Evolutionary conservation across 371 early-diverging fungal genomes (phyloP).

Genomic region (Mortierella sp.): DNA sequence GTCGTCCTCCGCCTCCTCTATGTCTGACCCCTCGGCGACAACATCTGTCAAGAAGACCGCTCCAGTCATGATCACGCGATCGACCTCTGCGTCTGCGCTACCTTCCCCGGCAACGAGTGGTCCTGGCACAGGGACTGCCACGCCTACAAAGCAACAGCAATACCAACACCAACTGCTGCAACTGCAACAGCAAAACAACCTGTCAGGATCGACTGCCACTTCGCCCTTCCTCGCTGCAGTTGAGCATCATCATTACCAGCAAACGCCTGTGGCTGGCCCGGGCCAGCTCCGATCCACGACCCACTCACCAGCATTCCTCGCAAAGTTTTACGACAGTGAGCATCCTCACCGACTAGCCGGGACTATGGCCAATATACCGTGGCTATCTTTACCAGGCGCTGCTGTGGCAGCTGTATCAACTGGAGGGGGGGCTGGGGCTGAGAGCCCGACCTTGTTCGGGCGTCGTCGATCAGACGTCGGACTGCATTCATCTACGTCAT

Average conservation of each 20-base stretch:
- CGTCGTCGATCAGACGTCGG: slow-evolving; percentile 42
- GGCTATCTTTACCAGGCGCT: slow-evolving; percentile 45
- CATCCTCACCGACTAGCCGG: slow-evolving; percentile 14
- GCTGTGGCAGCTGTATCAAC: slow-evolving; percentile 10
- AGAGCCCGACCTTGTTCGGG: slow-evolving; percentile 22
- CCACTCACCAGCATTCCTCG: slow-evolving; percentile 43
- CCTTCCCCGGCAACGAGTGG: slow-evolving; percentile 10
- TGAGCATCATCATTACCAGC: slow-evolving; percentile 9
- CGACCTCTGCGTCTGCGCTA: slow-evolving; percentile 39
- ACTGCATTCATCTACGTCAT: background rate
- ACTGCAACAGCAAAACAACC: background rate
- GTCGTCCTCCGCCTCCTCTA: background rate
- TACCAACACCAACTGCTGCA: background rate
- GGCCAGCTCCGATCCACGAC: slow-evolving; percentile 32
- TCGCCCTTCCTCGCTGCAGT: slow-evolving; percentile 16
- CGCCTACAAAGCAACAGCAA: background rate
- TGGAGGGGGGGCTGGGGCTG: background rate
- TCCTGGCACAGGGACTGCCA: too few relatives aligned
- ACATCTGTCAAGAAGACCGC: slow-evolving; percentile 2
- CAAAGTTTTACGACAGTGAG: slow-evolving; percentile 35
- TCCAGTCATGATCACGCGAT: slow-evolving; percentile 19
- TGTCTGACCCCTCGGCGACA: background rate
- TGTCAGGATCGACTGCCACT: slow-evolving; percentile 23
- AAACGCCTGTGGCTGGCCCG: slow-evolving; percentile 6
- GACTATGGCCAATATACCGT: slow-evolving; percentile 19